Conservation (phyloP, 257 asterid species). For the Nemophila menziesii region DNA sequence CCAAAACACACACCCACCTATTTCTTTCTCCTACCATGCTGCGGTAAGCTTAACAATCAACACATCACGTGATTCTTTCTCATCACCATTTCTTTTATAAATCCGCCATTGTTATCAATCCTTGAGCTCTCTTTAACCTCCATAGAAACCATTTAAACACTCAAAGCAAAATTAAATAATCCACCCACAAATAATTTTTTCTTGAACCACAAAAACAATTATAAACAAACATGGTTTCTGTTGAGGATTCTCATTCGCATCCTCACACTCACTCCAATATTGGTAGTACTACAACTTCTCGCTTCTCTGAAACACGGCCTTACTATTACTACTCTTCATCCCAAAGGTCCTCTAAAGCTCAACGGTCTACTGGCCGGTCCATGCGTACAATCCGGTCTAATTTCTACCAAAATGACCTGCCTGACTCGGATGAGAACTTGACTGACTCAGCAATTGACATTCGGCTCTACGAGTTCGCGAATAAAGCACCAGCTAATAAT, state of each 20-base stretch:
- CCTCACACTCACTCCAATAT: conserved; percentile 7
- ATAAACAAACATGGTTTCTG: conserved; percentile 30
- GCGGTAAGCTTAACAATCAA: too few relatives aligned
- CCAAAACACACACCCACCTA: too few relatives aligned
- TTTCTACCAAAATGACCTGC: conserved; percentile 29
- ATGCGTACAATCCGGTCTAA: conserved; percentile 50
- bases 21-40: too few relatives aligned
- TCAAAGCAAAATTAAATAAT: too few relatives aligned
- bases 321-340: conserved; percentile 26
- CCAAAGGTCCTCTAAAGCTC: conserved; percentile 16
- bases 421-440: conserved; percentile 36
- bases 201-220: too few relatives aligned
- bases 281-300: conserved; percentile 6
- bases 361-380: conserved; percentile 31
- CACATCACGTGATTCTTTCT: background rate
- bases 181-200: background rate
- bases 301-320: conserved; percentile 14
- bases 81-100: conserved; percentile 9
- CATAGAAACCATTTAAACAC: too few relatives aligned
- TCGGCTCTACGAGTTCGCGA: conserved; percentile 59
- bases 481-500: conserved; percentile 20
- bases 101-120: conserved; percentile 11
- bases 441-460: conserved; percentile 67
- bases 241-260: conserved; percentile 20
- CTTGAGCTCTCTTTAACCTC: background rate